Base-by-base conservation (phyloP, 192 early-diverging fungal species). In the Umbelopsis sp. region DNA sequence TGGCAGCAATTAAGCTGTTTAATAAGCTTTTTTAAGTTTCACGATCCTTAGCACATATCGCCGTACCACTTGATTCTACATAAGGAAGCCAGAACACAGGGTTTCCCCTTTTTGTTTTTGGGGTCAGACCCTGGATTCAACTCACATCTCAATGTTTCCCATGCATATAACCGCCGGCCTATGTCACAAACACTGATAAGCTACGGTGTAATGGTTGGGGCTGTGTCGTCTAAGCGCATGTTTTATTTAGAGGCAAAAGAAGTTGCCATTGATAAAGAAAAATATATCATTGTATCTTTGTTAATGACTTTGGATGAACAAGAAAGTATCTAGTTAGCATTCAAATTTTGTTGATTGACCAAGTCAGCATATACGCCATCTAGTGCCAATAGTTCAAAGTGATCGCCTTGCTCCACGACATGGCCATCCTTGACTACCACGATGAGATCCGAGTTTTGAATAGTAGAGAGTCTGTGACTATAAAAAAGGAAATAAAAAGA, bases 361-460 rank as follows among this genome's bases (percentile, higher is more conserved):
- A 91, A 82, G 38, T 83, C 71, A 66, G 75, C 71, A 80, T 91
- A 90, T 24, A 82, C 74, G 59, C 90, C 88, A 67, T 84, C 79
- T 22, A 79, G 72, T 2, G 77, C 80, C 21, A 89, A 44, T 41
- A 91, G 80, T 71, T 91, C 87, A 65, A 83, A 81, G 65, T 90
- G 89, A 22, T 82, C 86, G 62, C 89, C 89, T 62, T 77, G 81
- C 76, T 91, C 90, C 34, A 88, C 83, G 53, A 90, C 79, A 29
- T 79, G 71, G n/a, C 89, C 89, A 70, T 85, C 77, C 83, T 89
- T 87, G 59, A 95, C 90, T 38, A 95, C 93, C n/a, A 94, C 68
- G 47, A 77, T 77, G 69, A 90, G 69, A 69, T 93, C 91, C 22
- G 85, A 81, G 70, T 90, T 82, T 67, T 88, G 88, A 51, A 90